These are phyloP conservation scores for Salix brachista DNA, from an alignment of 345 rosid genomes.

Conservation along the genomic window DNA sequence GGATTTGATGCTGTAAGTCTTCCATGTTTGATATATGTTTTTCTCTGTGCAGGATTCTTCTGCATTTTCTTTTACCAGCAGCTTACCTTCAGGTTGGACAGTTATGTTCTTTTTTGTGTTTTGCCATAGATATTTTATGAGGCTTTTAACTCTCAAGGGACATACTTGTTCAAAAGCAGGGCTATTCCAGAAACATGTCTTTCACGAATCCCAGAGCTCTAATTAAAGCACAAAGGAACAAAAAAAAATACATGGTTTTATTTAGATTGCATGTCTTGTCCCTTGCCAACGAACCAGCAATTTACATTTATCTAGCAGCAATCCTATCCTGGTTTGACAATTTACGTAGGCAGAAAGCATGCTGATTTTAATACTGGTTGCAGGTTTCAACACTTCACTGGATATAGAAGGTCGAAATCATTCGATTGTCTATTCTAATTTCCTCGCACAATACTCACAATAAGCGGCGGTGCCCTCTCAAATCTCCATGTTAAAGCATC, in stretches of 20 bases:
- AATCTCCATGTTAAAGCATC: slow-evolving; percentile 32
- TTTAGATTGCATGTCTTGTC: background rate
- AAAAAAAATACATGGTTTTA: background rate
- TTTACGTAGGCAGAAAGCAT: background rate
- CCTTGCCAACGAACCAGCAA: background rate
- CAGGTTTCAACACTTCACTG: background rate
- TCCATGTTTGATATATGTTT: background rate
- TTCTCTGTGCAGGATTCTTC: slow-evolving; percentile 44
- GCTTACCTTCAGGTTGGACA: slow-evolving; percentile 77
- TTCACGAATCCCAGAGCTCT: slow-evolving; percentile 5
- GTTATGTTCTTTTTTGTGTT: slow-evolving; percentile 28
- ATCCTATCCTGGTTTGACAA: background rate
- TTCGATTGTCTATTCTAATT: slow-evolving; percentile 33
- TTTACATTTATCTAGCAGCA: background rate
- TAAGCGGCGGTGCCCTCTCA: slow-evolving; percentile 15
- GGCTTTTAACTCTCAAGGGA: slow-evolving; percentile 3
- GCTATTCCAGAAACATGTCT: slow-evolving; percentile 7
- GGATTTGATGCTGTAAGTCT: background rate
- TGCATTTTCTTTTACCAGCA: slow-evolving; percentile 52
- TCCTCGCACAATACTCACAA: slow-evolving; percentile 15
- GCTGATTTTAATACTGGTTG: background rate
- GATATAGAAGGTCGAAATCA: slow-evolving; percentile 42
- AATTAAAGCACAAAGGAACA: background rate
- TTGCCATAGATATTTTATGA: background rate
- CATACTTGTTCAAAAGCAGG: background rate